Conservation (phyloP, 176 grass and related monocot species). For the Pontederia crassipes region DNA sequence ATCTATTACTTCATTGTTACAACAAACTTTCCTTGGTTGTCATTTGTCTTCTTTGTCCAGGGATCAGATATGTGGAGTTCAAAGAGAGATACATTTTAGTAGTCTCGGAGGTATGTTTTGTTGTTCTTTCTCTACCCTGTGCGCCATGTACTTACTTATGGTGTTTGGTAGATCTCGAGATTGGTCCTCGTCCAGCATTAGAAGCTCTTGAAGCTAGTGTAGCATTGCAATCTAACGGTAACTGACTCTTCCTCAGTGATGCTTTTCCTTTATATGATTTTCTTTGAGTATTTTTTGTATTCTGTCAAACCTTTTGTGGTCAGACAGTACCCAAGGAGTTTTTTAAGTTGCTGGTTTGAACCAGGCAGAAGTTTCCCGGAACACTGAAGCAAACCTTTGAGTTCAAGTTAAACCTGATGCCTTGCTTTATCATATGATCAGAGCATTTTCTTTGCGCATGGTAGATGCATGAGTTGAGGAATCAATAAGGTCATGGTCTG, state of each 20-base stretch:
- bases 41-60: constrained; percentile 27
- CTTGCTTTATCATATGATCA: no score
- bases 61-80: constrained; percentile 40
- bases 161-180: constrained; percentile 47
- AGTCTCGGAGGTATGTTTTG: constrained; percentile 36
- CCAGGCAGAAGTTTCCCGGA: no score
- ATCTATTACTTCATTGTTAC: constrained; percentile 7
- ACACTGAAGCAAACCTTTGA: no score
- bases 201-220: constrained; percentile 62
- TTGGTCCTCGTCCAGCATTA: constrained; percentile 24
- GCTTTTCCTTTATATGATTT: not conserved
- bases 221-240: constrained; percentile 74
- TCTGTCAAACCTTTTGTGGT: not conserved
- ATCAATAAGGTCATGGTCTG: no score
- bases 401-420: no score
- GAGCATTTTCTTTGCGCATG: no score
- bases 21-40: constrained; percentile 11
- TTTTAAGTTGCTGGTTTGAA: no score
- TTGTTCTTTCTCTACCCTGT: not conserved
- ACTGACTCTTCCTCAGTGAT: not conserved
- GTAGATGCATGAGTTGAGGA: no score
- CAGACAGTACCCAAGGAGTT: no score
- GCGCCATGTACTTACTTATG: not conserved
- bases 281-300: not conserved
- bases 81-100: constrained; percentile 43